Percentiles rank a stretch among this genome's conserved stretches.
phyloP scores from a whole-genome alignment of 2,329 filamentous ascomycete genomes.

The Hortaea werneckii region DNA sequence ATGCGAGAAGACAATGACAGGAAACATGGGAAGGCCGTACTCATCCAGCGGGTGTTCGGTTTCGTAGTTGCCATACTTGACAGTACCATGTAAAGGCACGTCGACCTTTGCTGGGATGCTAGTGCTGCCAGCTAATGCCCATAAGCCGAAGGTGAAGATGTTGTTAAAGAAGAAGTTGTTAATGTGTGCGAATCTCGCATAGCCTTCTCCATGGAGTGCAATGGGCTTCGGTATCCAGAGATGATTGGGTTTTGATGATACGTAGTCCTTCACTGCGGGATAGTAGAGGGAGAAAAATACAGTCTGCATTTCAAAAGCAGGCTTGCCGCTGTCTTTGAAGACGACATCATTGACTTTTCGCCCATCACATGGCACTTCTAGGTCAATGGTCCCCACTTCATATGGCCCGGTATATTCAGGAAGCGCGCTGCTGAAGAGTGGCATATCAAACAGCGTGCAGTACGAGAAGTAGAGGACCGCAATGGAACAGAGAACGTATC shows the following conservation, averaged over 20 bases:
- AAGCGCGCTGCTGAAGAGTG: constrained; percentile 32
- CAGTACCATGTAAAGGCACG: constrained; percentile 29
- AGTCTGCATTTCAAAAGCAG: constrained; percentile 35
- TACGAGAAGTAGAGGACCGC: constrained; percentile 6
- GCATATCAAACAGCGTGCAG: constrained; percentile 30
- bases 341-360: constrained; percentile 27
- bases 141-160: constrained; percentile 32
- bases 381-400: constrained; percentile 35
- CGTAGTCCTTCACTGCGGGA: constrained; percentile 25
- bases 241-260: constrained; percentile 22
- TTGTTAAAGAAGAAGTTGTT: constrained; percentile 27
- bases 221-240: constrained; percentile 36
- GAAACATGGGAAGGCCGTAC: constrained; percentile 25
- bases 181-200: constrained; percentile 32
- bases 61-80: constrained; percentile 20
- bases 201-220: constrained; percentile 33
- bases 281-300: constrained; percentile 39
- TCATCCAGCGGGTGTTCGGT: constrained; percentile 19
- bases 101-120: constrained; percentile 36
- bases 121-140: constrained; percentile 32
- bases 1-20: constrained; percentile 37
- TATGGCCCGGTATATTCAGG: constrained; percentile 34
- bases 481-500: constrained; percentile 1
- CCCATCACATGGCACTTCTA: constrained; percentile 30
- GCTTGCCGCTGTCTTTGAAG: constrained; percentile 29